Conservation (phyloP, 768 basidiomycete species). For the Ramaria sp. region DNA sequence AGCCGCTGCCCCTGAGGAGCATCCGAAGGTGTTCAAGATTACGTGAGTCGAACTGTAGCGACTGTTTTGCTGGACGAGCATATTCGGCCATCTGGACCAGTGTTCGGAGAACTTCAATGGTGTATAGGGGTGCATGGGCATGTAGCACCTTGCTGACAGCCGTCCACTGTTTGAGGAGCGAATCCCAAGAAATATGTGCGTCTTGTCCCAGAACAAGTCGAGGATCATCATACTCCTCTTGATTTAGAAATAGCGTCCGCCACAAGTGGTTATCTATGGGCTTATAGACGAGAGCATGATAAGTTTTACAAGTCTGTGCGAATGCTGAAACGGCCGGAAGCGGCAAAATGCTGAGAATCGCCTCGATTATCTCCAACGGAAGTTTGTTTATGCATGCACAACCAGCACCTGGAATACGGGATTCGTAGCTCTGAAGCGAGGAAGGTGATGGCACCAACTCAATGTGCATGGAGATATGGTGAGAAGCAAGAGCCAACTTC, state of each 20-base stretch:
- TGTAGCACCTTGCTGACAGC: slow-evolving; percentile 4
- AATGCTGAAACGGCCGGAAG: slow-evolving; percentile 49
- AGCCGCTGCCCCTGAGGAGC: neutral
- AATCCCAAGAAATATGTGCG: neutral
- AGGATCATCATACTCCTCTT: slow-evolving; percentile 55
- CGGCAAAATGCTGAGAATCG: slow-evolving; percentile 44
- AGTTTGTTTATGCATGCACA: slow-evolving; percentile 17
- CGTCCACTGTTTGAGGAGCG: neutral
- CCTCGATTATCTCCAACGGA: slow-evolving; percentile 53
- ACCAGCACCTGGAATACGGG: neutral
- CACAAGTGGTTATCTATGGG: slow-evolving; percentile 51
- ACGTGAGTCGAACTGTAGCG: neutral
- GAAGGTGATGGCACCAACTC: neutral
- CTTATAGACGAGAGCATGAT: slow-evolving; percentile 38
- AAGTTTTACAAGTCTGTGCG: slow-evolving; percentile 41
- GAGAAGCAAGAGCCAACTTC: no score
- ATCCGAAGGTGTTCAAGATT: neutral
- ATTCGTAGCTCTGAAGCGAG: neutral
- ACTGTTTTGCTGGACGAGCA: neutral
- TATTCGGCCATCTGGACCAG: slow-evolving; percentile 1
- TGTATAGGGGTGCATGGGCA: neutral
- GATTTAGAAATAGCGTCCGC: slow-evolving; percentile 51
- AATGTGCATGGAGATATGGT: neutral
- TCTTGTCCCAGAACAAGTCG: slow-evolving; percentile 14
- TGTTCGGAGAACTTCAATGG: neutral